These are phyloP conservation scores for Sporothrix humicola DNA, from an alignment of 2,329 filamentous ascomycete genomes.

Conservation along the genomic window DNA sequence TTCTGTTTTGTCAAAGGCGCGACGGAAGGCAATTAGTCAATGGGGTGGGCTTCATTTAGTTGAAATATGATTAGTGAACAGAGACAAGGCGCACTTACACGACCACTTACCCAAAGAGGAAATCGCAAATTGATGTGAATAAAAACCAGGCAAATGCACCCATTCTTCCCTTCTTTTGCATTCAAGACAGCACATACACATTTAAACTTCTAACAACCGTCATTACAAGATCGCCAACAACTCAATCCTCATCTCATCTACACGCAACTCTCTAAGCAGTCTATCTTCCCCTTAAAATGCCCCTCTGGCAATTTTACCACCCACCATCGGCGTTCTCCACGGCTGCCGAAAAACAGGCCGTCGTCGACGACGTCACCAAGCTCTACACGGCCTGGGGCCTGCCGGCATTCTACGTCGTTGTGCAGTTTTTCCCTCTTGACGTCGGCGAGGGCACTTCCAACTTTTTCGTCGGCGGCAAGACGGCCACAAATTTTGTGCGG, in stretches of 20 bases:
- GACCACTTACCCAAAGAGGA: not conserved
- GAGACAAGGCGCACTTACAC: not conserved
- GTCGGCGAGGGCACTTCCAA: constrained; percentile 19
- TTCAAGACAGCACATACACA: too few species aligned
- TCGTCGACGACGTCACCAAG: constrained; percentile 47
- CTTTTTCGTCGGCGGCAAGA: constrained; percentile 26
- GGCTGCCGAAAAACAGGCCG: constrained; percentile 41
- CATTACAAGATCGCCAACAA: not conserved
- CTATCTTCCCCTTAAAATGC: constrained; percentile 43
- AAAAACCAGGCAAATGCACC: too few species aligned
- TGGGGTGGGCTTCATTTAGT: not conserved
- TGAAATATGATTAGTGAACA: constrained; percentile 21
- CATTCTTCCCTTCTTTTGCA: too few species aligned
- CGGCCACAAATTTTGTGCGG: constrained; percentile 33
- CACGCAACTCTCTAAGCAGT: too few species aligned
- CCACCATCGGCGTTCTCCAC: constrained; percentile 45
- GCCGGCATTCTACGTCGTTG: constrained; percentile 53
- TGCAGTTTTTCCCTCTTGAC: constrained; percentile 47
- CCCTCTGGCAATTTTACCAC: constrained; percentile 53
- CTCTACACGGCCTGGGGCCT: constrained; percentile 42
- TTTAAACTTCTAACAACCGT: not conserved
- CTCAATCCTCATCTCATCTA: not conserved
- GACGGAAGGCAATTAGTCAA: not conserved
- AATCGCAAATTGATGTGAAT: too few species aligned
- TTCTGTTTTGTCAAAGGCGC: constrained; percentile 16